Evolutionary conservation across 192 early-diverging fungal species (phyloP), one percentile per base, ranked within the genome.

Genomic region (Irineochytrium annulatum): DNA sequence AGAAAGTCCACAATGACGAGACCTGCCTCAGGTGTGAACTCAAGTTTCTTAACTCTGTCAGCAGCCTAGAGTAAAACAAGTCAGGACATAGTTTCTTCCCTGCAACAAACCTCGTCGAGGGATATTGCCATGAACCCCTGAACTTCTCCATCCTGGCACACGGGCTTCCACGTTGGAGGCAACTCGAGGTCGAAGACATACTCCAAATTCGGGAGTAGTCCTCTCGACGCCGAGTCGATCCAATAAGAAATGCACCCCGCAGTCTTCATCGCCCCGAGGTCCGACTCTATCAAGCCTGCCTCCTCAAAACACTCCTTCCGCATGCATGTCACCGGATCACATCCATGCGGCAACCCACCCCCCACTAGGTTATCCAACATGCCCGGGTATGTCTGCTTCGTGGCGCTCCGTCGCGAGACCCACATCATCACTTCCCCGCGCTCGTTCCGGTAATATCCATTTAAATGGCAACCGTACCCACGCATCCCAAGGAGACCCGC

Each of bases 241-340:
- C 79, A 90, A 65, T 91, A 94, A 26, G 87, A 77, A 22, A 97
- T 77, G 0, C 76, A 82, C 1, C 90, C 87, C 0, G 77, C 81
- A 13, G 73, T 62, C 3, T 61, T 29, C 0, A 84, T 78, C n/a
- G 69, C 72, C 17, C 68, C 17, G 3, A 89, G 81, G 28, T 92
- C 51, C 1, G 76, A 48, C 0, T 27, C 30, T 0, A 83, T 75
- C 22, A 98, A 76, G 13, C 81, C 81, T 4, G 87, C 94, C 63
- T 99, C 96, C 71, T 99, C 96, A 39, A 77, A 75, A 62, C 88
- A 92, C 62, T 99, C 96, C 70, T 92, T 92, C 31, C 91, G 57
- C 20, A 92, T 77, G 3, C 86, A 86, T 19, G 85, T 86, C 26
- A 70, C 52, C 0, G 86, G 78, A 20, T 80, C 80, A 17, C 77